A percentile compares a stretch with the other conserved stretches of the same genome.
Evolutionary conservation across 2,329 filamentous ascomycete species (phyloP).

Genomic region (Byssothecium circinans): DNA sequence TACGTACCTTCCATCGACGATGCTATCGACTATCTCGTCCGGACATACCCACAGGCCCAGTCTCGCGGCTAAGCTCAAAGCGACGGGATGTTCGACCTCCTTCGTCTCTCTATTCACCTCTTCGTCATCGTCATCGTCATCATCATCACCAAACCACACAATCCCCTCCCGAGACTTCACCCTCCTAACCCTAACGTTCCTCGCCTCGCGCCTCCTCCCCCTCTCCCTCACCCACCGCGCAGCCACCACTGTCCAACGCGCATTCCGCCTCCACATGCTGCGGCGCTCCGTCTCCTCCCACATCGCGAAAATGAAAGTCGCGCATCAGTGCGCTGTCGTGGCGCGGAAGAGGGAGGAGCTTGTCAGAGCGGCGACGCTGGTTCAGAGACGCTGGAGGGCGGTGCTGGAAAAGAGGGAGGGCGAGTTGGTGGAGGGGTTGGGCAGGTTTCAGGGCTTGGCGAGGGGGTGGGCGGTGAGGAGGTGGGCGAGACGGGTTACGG

Average conservation of each 20-base stretch:
- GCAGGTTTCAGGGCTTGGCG: slow-evolving; percentile 48
- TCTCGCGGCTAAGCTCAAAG: slow-evolving; percentile 43
- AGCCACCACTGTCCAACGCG: slow-evolving; percentile 55
- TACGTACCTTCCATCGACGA: slow-evolving; percentile 51
- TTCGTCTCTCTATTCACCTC: slow-evolving; percentile 51
- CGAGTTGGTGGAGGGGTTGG: slow-evolving; percentile 42
- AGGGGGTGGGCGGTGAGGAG: slow-evolving; percentile 46
- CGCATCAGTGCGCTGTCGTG: slow-evolving; percentile 51
- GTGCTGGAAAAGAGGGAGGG: slow-evolving; percentile 41
- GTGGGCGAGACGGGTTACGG: slow-evolving; percentile 29
- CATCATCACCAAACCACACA: no score
- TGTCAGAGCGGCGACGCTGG: slow-evolving; percentile 43
- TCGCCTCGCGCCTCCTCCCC: slow-evolving; percentile 60
- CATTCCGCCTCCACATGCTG: slow-evolving; percentile 48
- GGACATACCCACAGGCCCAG: no score
- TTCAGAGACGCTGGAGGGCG: slow-evolving; percentile 50
- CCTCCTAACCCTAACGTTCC: slow-evolving; percentile 59
- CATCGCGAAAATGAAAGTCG: slow-evolving; percentile 46
- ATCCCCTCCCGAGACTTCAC: slow-evolving; percentile 60
- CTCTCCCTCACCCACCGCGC: slow-evolving; percentile 54
- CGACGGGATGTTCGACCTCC: slow-evolving; percentile 46
- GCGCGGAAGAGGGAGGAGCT: slow-evolving; percentile 50
- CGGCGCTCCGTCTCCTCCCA: slow-evolving; percentile 36
- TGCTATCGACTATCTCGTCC: slow-evolving; percentile 6
- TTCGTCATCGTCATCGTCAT: slow-evolving; percentile 20